These are phyloP conservation scores for Pinguiococcus pyrenoidosus DNA, from an alignment of 108 stramenopile species.

Conservation along the genomic window DNA sequence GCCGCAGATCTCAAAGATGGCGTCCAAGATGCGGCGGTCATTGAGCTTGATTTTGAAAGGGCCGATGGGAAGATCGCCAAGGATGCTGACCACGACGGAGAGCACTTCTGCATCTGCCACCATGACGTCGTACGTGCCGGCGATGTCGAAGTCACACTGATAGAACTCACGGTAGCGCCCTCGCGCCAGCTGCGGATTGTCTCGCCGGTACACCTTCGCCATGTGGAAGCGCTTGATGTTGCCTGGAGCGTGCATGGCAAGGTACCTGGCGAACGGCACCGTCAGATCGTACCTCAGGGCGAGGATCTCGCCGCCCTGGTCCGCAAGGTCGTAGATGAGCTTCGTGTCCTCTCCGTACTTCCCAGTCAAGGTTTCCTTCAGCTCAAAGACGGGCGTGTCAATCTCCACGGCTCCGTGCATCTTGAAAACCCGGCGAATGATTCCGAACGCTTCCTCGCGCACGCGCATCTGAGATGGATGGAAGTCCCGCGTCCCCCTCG, in stretches of 20 bases:
- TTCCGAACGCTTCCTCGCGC: conserved; percentile 59
- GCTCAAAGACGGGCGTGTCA: conserved; percentile 83
- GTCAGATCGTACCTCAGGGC: conserved; percentile 72
- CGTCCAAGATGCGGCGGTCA: conserved; percentile 60
- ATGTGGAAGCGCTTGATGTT: conserved; percentile 74
- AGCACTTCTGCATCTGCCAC: conserved; percentile 73
- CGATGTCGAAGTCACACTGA: conserved; percentile 85
- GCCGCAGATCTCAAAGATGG: conserved; percentile 70
- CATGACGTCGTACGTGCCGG: conserved; percentile 56
- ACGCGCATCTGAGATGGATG: conserved; percentile 69
- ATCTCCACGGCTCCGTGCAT: conserved; percentile 80
- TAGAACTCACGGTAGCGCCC: conserved; percentile 84
- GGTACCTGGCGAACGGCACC: conserved; percentile 77
- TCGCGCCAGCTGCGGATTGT: conserved; percentile 56
- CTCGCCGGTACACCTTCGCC: conserved; percentile 65
- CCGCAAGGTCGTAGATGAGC: conserved; percentile 79
- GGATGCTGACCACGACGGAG: conserved; percentile 65
- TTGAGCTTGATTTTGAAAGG: conserved; percentile 74
- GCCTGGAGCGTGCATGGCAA: conserved; percentile 64
- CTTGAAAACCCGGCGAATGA: conserved; percentile 69
- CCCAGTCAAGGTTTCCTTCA: conserved; percentile 71
- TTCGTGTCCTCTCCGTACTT: conserved; percentile 82
- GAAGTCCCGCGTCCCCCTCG: conserved; percentile 65
- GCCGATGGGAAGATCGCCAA: conserved; percentile 64
- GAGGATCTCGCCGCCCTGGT: conserved; percentile 69